Base-by-base conservation (phyloP, 2,329 filamentous ascomycete genomes). In the Macrophomina pseudophaseolina region DNA sequence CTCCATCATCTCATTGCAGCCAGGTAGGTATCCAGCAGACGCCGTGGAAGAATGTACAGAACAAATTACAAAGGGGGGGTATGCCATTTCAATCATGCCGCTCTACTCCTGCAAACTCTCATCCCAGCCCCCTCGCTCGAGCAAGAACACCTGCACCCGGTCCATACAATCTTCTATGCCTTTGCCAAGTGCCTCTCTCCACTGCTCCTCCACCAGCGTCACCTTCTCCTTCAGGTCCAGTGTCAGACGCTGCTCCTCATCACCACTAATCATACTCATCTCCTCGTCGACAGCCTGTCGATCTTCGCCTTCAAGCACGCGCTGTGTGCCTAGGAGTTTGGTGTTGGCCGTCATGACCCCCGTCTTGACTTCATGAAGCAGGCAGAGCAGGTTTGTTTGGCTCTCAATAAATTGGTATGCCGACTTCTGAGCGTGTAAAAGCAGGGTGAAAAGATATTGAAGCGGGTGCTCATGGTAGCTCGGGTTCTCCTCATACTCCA, bases 351-450 rank as follows among this genome's bases (percentile, higher is more conserved):
- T 84, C 74, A 92, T 90, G 1, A 92, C 88, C 0, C 90, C 90
- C 64, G 91, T 92, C 75, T 93, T 92, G 64, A 97, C 93, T 79
- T 97, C 93, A 73, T 97, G 95, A 66, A 97, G 80, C 44, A 98
- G 83, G 74, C 94, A 98, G 30, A 97, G 84, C 40, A 97, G 83
- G 74, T 97, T 97, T 35, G 89, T 94, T 81, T 98, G 94, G 6
- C 89, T 91, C 81, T 98, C 95, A 73, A 98, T 97, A 79, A 97
- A 98, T 77, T 98, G 95, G 74, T 97, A 96, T 8, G 93, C 94
- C 72, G 91, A 94, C 81, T 95, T 97, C 76, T 96, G 92, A 0
- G 93, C 91, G 73, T 98, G 94, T 5, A 90, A 86, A 8, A 99
- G 84, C 30, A 98, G 82, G 54, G 89, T 91, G 77, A 93, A 95